These are phyloP conservation scores for Amyloporia xantha DNA, from an alignment of 768 basidiomycete species.

Conservation along the genomic window DNA sequence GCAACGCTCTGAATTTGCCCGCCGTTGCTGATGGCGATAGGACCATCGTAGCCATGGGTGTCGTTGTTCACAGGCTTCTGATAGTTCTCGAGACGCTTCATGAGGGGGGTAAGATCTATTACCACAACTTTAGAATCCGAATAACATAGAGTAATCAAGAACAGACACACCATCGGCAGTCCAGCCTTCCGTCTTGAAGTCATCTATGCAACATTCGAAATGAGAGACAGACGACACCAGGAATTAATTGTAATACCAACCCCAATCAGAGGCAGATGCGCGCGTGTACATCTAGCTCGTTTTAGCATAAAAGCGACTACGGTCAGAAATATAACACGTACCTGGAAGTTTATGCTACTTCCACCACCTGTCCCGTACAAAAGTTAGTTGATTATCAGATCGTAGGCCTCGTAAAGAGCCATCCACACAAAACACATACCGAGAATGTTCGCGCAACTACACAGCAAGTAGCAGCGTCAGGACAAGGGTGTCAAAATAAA, in stretches of 20 bases:
- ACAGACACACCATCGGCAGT: constrained; percentile 52
- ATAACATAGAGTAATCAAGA: background rate
- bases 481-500: background rate
- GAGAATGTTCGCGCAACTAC: constrained; percentile 51
- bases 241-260: too few relatives aligned
- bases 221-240: too few relatives aligned
- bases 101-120: constrained; percentile 60
- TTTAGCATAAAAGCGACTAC: too few relatives aligned
- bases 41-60: constrained; percentile 65
- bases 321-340: constrained; percentile 13
- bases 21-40: constrained; percentile 69
- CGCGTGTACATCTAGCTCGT: constrained; percentile 55
- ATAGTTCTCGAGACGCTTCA: constrained; percentile 74
- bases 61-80: constrained; percentile 66
- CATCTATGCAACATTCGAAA: constrained; percentile 50
- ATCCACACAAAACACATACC: constrained; percentile 10
- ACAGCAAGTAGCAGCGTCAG: background rate
- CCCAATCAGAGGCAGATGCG: constrained; percentile 67
- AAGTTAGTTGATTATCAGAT: background rate
- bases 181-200: constrained; percentile 70
- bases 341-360: constrained; percentile 66
- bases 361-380: constrained; percentile 17
- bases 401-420: too few relatives aligned
- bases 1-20: constrained; percentile 57
- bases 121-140: too few relatives aligned